Percentiles rank a stretch among this genome's conserved stretches.
Evolutionary conservation across 2,329 filamentous ascomycete genomes (phyloP).

Genomic region (Ceratocystis albifundus): DNA sequence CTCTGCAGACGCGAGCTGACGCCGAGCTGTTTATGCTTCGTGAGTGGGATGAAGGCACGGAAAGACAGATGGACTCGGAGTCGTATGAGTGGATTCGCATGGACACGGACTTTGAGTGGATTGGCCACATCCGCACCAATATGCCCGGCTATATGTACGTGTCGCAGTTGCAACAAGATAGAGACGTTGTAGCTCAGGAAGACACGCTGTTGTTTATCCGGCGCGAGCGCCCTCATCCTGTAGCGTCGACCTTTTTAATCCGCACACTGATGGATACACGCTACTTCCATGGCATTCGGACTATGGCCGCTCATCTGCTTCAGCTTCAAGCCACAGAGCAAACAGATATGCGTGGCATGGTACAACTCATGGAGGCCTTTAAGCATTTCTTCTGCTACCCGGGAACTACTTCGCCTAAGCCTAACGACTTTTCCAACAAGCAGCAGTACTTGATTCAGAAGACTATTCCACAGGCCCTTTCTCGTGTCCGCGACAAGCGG

Average conservation of each 20-base stretch:
- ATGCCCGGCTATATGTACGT: conserved; percentile 97
- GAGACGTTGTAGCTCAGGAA: conserved; percentile 83
- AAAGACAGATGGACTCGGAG: conserved; percentile 84
- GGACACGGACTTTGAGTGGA: conserved; percentile 97
- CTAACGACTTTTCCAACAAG: conserved; percentile 86
- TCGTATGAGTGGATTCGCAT: conserved; percentile 98
- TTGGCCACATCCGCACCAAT: conserved; percentile 67
- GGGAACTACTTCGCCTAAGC: conserved; percentile 63
- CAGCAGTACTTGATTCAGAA: conserved; percentile 74
- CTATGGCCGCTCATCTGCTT: conserved; percentile 69
- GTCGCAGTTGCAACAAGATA: conserved; percentile 91
- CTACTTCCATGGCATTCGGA: conserved; percentile 88
- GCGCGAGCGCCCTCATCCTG: conserved; percentile 54
- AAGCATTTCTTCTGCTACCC: conserved; percentile 78
- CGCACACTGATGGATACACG: conserved; percentile 82
- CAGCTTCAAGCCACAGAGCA: conserved; percentile 61
- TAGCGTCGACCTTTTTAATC: conserved; percentile 79
- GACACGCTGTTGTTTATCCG: conserved; percentile 66
- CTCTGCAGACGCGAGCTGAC: conserved; percentile 73
- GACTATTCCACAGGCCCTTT: conserved; percentile 69
- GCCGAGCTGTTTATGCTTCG: conserved; percentile 69
- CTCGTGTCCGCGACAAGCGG: conserved; percentile 57
- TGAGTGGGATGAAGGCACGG: conserved; percentile 83
- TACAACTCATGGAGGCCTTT: conserved; percentile 76
- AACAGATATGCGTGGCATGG: conserved; percentile 62